Conservation (phyloP, 331 rosid genomes). For the Rosa hybrid region DNA sequence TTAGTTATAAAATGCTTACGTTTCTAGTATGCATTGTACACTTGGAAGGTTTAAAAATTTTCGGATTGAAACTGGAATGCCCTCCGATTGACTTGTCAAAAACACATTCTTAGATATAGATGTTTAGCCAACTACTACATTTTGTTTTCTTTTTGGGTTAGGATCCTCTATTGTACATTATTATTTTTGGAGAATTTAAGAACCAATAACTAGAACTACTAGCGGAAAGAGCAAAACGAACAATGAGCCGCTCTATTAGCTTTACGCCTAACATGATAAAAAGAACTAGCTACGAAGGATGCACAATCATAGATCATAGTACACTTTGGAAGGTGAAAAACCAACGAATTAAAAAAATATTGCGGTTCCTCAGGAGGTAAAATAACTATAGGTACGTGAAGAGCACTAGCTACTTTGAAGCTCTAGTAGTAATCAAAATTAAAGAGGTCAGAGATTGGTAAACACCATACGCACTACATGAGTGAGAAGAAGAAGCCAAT, state of each 20-base stretch:
- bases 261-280: not conserved
- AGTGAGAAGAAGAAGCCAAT: not conserved
- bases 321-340: not conserved
- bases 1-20: not conserved
- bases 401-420: not conserved
- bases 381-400: not conserved
- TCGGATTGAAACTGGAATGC: no score
- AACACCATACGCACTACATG: not conserved
- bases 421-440: not conserved
- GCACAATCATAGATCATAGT: not conserved
- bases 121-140: no score
- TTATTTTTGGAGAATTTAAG: no score
- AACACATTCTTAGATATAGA: no score
- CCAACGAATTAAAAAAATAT: not conserved
- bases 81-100: no score
- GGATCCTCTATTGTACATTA: no score
- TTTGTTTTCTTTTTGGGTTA: no score
- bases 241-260: not conserved
- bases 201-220: no score
- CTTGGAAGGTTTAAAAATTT: no score
- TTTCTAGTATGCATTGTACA: no score
- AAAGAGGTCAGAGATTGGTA: not conserved
- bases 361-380: not conserved
- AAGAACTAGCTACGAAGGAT: not conserved
- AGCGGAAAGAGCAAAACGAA: no score